Evolutionary conservation across 2,329 filamentous ascomycete genomes (phyloP).

Genomic region (Rhynchosporium secalis): DNA sequence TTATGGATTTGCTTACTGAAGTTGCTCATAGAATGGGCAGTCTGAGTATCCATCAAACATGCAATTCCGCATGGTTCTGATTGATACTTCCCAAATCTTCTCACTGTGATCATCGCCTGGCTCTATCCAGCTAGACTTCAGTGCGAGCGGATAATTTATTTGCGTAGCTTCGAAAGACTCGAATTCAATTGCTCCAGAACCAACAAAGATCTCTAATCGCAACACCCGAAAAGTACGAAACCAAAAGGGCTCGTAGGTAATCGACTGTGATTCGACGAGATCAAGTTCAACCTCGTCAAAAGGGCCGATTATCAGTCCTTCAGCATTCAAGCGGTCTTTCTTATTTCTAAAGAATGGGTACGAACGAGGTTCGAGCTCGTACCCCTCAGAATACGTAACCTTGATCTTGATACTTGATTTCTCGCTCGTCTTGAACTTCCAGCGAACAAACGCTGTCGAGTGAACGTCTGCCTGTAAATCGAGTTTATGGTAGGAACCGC

Average conservation of each 20-base stretch:
- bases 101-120: conserved; percentile 22
- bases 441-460: conserved; percentile 37
- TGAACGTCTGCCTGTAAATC: conserved; percentile 37
- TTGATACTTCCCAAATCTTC: conserved; percentile 34
- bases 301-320: conserved; percentile 41
- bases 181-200: conserved; percentile 33
- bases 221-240: conserved; percentile 45
- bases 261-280: conserved; percentile 19
- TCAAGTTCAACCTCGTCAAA: conserved; percentile 41
- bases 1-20: conserved; percentile 25
- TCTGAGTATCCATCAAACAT: conserved; percentile 38
- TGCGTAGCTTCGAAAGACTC: conserved; percentile 37
- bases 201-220: conserved; percentile 37
- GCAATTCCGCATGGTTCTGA: conserved; percentile 41
- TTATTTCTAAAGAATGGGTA: conserved; percentile 46
- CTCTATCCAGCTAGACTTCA: conserved; percentile 36
- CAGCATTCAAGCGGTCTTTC: conserved; percentile 40
- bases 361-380: conserved; percentile 40
- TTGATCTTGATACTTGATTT: conserved; percentile 26
- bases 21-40: conserved; percentile 38
- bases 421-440: conserved; percentile 18
- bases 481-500: conserved; percentile 28
- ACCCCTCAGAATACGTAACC: conserved; percentile 40
- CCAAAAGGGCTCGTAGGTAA: conserved; percentile 44
- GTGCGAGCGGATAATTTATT: conserved; percentile 42